Base-by-base conservation (phyloP, 2,329 filamentous ascomycete species). In the Magnaporthiopsis incrustans region DNA sequence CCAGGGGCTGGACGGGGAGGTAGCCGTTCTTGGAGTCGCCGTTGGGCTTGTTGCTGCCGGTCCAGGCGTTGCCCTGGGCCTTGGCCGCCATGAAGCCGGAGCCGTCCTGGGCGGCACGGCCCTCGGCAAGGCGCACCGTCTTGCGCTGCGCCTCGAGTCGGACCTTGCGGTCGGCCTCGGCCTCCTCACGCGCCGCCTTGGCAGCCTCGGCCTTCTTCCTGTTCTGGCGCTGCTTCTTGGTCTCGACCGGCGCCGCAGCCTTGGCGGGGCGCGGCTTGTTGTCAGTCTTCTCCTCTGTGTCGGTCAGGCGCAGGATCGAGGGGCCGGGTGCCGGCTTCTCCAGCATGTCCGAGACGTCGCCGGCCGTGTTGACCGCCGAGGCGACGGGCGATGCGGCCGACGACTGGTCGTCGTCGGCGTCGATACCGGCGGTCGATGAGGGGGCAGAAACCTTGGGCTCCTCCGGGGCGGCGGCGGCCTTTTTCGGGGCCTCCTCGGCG, bases 221-320 rank as follows among this genome's bases (percentile, higher is more conserved):
- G 79, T 97, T 95, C 80, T 97, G 93, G 66, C 92, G 88, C 80
- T 96, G 91, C 82, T 97, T 97, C 89, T 97, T 97, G 26, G 89
- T 90, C 81, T 97, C 90, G 25, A 83, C 84, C 61, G 84, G 82
- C 68, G 85, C 81, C 27, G 63, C 35, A 57, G 82, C 79, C 78
- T 88, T 85, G 68, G 81, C 77, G 70, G 84, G 80, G 77, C 87
- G 87, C 67, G 82, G 78, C 76, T 88, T 87, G 67, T 84, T 80
- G 77, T 88, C 84, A 73, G 83, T 71, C 65, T 71, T 70, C 68
- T 75, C 73, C 60, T 83, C 71, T 76, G 84, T 73, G 67, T 88
- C 87, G 64, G 89, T 95, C 67, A 98, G 81, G 67, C 90, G 90
- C 67, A 97, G 81, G 60, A 96, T 86, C 0, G 88, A 87, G 30